Evolutionary conservation across 306 rosid species (phyloP), one percentile per base, ranked within the genome.

Genomic region (Quercus parvula): DNA sequence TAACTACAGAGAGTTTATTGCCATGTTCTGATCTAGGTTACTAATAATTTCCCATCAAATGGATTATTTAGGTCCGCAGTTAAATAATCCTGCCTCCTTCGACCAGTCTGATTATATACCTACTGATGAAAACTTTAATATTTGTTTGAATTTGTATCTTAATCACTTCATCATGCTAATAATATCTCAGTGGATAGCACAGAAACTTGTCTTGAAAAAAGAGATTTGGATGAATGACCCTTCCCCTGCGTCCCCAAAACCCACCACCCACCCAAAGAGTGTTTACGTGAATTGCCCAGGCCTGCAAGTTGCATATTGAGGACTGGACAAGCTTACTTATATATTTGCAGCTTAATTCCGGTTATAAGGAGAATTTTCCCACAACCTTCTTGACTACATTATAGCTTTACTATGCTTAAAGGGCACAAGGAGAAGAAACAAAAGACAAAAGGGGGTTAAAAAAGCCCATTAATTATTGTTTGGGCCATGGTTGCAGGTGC

Each of bases 401-500:
- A 11, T 35, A 33, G 18, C 52, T 67, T 64, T 30, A 64, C 30
- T 6, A 24, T 28, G 17, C 31, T 19, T 17, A 5, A 24, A 64
- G 24, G 70, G 70, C 70, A 35, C 70, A 28, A 10, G 70, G 46
- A 15, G 18, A 28, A 13, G 30, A 27, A 27, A 13, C 12, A 28
- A 63, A 63, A 18, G 38, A 7, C 13, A 30, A 64, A 17, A 64
- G 33, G 8, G 35, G 22, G 33, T 31, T 49, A 49, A 49, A 49
- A 49, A 49, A 49, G 54, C 1, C 54, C 15, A 46, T 46, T 46
- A 35, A 68, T 12, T 19, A 33, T 68, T 6, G 14, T 51, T 73
- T 52, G 27, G 15, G 33, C 76, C 63, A 46, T 20, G 7, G 76
- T 86, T 73, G 56, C 86, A 95, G 99, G 91, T 95, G 35, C 78